Percentiles rank a stretch among this genome's conserved stretches.
Evolutionary conservation across 495 filamentous ascomycete species (phyloP).

Genomic region (Clohesyomyces aquaticus): DNA sequence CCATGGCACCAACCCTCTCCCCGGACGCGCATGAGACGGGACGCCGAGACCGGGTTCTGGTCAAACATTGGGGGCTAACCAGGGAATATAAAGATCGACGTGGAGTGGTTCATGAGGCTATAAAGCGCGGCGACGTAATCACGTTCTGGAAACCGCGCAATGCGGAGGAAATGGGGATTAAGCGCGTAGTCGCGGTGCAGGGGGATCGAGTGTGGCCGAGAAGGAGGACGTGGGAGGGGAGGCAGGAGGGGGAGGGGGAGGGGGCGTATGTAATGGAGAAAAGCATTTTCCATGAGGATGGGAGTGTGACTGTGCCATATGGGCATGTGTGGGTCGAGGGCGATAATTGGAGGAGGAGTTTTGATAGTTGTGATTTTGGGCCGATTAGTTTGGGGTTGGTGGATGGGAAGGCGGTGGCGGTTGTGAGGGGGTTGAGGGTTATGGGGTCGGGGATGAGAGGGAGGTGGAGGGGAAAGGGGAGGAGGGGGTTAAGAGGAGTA

Average conservation of each 20-base stretch:
- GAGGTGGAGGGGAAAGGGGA: slow-evolving; percentile 22
- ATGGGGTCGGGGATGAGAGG: slow-evolving; percentile 21
- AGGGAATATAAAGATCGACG: background rate
- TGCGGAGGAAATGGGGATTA: slow-evolving; percentile 42
- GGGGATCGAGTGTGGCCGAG: slow-evolving; percentile 43
- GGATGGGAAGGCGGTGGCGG: slow-evolving; percentile 31
- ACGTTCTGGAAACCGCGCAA: slow-evolving; percentile 44
- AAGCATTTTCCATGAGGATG: background rate
- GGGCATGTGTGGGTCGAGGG: slow-evolving; percentile 51
- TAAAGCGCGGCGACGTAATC: slow-evolving; percentile 43
- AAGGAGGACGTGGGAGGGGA: slow-evolving; percentile 16
- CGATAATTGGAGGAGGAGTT: slow-evolving; percentile 45
- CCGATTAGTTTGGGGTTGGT: slow-evolving; percentile 40
- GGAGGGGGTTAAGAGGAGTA: slow-evolving; percentile 3
- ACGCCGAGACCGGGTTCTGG: slow-evolving; percentile 29
- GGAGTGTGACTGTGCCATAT: slow-evolving; percentile 39
- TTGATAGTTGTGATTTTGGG: slow-evolving; percentile 47
- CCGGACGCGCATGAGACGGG: slow-evolving; percentile 41
- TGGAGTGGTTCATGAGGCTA: background rate
- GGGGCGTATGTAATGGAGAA: background rate
- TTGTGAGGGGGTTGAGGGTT: slow-evolving; percentile 12
- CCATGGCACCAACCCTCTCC: slow-evolving; percentile 47
- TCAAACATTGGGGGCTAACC: slow-evolving; percentile 11
- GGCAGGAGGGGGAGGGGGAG: slow-evolving; percentile 15
- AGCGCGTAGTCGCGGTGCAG: slow-evolving; percentile 44